Percentiles rank a stretch among this genome's conserved stretches.
Conservation (phyloP, 2,329 filamentous ascomycete species). For the Elsinoe necatrix region DNA sequence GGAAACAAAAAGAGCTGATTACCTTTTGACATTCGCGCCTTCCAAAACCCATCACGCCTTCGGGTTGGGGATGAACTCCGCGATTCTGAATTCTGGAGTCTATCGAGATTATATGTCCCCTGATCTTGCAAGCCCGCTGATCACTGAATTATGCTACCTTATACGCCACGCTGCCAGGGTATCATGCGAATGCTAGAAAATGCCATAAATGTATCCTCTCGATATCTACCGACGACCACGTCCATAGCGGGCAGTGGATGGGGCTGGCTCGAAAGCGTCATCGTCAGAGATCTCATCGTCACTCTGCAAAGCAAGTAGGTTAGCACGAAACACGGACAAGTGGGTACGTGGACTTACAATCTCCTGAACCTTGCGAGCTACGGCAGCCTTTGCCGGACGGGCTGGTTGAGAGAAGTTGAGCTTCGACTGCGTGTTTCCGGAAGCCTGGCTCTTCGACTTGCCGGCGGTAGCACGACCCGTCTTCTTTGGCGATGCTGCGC, state of each 20-base stretch:
- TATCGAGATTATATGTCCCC: not conserved
- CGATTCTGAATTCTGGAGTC: not conserved
- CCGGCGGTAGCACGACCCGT: slow-evolving; percentile 19
- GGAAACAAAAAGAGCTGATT: not conserved
- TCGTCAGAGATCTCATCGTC: slow-evolving; percentile 34
- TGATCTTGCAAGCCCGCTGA: not conserved
- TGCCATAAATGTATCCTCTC: not conserved
- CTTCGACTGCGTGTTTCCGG: slow-evolving; percentile 32
- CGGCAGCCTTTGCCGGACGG: slow-evolving; percentile 25
- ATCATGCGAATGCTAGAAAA: not conserved
- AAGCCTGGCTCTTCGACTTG: slow-evolving; percentile 19
- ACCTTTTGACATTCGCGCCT: not conserved
- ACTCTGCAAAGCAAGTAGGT: slow-evolving; percentile 19
- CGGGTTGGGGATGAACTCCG: not conserved
- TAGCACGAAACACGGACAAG: not conserved
- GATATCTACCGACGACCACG: slow-evolving; percentile 16
- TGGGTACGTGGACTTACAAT: slow-evolving; percentile 28
- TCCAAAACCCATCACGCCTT: not conserved
- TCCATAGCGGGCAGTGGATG: slow-evolving; percentile 17
- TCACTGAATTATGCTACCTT: not conserved
- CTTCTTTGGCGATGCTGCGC: slow-evolving; percentile 26
- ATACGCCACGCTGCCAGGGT: slow-evolving; percentile 10
- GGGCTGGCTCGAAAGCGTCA: slow-evolving; percentile 31
- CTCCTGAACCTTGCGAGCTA: slow-evolving; percentile 32
- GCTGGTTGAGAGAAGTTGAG: slow-evolving; percentile 36